Percentiles rank a stretch among this genome's conserved stretches.
Evolutionary conservation across 352 stramenopile genomes (phyloP).

Genomic region (Poterioochromonas sp.): DNA sequence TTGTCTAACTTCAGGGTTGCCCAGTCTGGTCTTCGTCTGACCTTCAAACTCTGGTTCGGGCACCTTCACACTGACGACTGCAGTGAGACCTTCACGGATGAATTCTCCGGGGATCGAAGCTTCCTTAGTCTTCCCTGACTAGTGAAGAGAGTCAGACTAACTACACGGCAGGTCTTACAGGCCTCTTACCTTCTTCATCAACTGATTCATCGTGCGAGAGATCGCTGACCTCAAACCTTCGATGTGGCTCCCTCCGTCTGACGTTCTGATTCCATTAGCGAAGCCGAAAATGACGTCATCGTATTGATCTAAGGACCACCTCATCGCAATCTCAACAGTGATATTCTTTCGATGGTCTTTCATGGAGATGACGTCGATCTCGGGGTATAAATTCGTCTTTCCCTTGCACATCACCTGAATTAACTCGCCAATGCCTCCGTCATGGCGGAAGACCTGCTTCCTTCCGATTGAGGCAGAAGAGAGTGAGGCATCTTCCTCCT

Average conservation of each 20-base stretch:
- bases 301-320: slow-evolving; percentile 63
- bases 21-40: slow-evolving; percentile 66
- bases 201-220: slow-evolving; percentile 45
- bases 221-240: slow-evolving; percentile 63
- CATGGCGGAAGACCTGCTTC: slow-evolving; percentile 56
- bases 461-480: slow-evolving; percentile 19
- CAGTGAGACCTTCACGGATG: slow-evolving; percentile 58
- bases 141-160: not conserved
- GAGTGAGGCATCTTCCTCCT: not conserved
- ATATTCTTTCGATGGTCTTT: slow-evolving; percentile 44
- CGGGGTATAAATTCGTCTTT: slow-evolving; percentile 53
- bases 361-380: slow-evolving; percentile 41
- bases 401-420: slow-evolving; percentile 55
- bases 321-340: slow-evolving; percentile 56
- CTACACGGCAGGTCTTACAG: too few relatives aligned
- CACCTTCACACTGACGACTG: slow-evolving; percentile 59
- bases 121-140: not conserved
- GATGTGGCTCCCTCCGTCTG: slow-evolving; percentile 65
- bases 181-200: too few relatives aligned
- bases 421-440: slow-evolving; percentile 61
- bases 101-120: slow-evolving; percentile 49
- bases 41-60: slow-evolving; percentile 70
- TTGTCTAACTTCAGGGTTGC: slow-evolving; percentile 61
- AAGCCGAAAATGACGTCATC: slow-evolving; percentile 62
- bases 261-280: slow-evolving; percentile 66